Evolutionary conservation across 192 early-diverging fungal genomes (phyloP), one percentile per base, ranked within the genome.

Genomic region (Coemansia sp.): DNA sequence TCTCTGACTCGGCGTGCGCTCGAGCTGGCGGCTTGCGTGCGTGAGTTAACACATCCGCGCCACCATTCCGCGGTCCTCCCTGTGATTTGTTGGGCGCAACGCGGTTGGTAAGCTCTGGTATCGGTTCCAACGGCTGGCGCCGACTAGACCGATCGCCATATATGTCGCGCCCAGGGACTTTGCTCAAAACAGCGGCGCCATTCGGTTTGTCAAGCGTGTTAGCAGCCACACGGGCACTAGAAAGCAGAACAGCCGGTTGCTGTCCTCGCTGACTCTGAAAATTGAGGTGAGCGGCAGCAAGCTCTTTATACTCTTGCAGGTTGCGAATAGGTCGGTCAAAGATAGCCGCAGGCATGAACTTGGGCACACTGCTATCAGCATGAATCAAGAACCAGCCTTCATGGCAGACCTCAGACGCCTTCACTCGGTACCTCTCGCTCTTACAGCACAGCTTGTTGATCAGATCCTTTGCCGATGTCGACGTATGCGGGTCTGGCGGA

Each of bases 381-480:
- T 72, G 25, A 5, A 72, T 62, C 36, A 72, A 51, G 63, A 77
- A 73, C 74, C 77, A 85, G 10, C 60, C 42, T n/a, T 72, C 69
- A 51, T 25, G 38, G 61, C 64, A 73, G 11, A 86, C 72, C 23
- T 80, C 63, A 9, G 46, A 29, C 21, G 83, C 81, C 2, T 34
- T 46, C n/a, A 84, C 68, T 25, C 84, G 75, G 36, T 50, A 70
- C 78, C 76, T 78, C 36, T 93, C 94, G 51, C 85, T 65, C 34
- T 85, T 90, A 23, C 86, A 86, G 15, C 97, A 85, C 17, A 98
- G 69, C 15, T 80, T 62, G 2, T 74, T 59, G 58, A 99, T 90
- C 31, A 99, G 82, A 19, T 83, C 70, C 63, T 89, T 87, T 1
- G 88, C 94, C 3, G 85, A 83, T 3, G 79, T 41, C 1, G 91